Base-by-base conservation (phyloP, 2,329 filamentous ascomycete species). In the Thielaviopsis punctulata region DNA sequence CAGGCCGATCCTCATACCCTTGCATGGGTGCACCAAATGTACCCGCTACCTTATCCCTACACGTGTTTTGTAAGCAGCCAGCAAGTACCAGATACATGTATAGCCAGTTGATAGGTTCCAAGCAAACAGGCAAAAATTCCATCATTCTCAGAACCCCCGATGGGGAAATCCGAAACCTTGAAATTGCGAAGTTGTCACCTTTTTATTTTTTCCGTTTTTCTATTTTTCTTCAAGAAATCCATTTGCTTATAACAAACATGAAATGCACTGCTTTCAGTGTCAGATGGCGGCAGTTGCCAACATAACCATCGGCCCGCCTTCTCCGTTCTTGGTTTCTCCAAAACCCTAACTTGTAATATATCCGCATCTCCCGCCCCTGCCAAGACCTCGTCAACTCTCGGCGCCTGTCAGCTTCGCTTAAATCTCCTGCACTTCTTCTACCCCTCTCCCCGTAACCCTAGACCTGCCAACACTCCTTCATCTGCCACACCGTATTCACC, bases 151-250 rank as follows among this genome's bases (percentile, higher is more conserved):
- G 18, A 48, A 15, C 18, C 45, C 45, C 45, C 45, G 45, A 48
- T 48, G 45, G 45, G 45, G 45, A 48, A 27, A 48, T 48, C 45
- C 45, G 45, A 21, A 5, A 19, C n/a, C n/a, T n/a, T n/a, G n/a
- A n/a, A n/a, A n/a, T n/a, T n/a, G 30, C 24, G 33, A 22, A 30
- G 15, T 46, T 45, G 15, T 24, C 13, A 21, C 12, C 19, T 6
- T 46, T 24, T 18, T 46, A n/a, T 24, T 13, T 46, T 8, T n/a
- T 9, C 7, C 13, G 9, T 3, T 18, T n/a, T 15, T 36, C 7
- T 36, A 10, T 15, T 36, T 15, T 36, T 36, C 25, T 27, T 27
- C 10, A 6, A 33, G 10, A 33, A 33, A 10, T 33, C 15, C 27
- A 13, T 33, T 10, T 33, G 27, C 27, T 27, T 33, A 33, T 27